Percentiles rank a stretch among this genome's conserved stretches.
These are phyloP conservation scores for Zanthoxylum bungeanum DNA, from an alignment of 345 rosid species.

Conservation along the genomic window DNA sequence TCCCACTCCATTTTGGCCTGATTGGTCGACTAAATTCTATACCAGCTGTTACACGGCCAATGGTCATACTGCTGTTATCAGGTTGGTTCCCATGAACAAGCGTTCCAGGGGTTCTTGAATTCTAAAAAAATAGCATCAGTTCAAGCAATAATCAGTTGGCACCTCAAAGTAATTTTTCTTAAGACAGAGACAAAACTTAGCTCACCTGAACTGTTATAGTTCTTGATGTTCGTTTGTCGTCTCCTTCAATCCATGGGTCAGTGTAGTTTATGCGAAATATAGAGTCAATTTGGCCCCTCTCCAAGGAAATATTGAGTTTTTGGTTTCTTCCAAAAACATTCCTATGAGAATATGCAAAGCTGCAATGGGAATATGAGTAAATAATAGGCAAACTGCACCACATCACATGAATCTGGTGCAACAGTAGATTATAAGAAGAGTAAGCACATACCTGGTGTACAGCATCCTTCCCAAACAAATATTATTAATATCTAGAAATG, in stretches of 20 bases:
- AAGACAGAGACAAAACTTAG: neutral
- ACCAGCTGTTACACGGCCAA: slow-evolving; percentile 83
- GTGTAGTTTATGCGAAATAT: slow-evolving; percentile 88
- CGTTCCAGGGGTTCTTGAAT: slow-evolving; percentile 93
- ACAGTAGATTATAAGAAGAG: neutral
- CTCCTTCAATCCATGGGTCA: slow-evolving; percentile 99
- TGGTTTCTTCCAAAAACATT: slow-evolving; percentile 94
- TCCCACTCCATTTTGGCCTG: slow-evolving; percentile 98
- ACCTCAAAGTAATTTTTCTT: neutral
- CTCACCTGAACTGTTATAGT: slow-evolving; percentile 88
- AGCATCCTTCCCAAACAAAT: neutral
- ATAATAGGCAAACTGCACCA: neutral
- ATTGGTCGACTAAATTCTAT: slow-evolving; percentile 89
- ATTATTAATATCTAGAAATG: neutral
- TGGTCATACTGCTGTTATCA: slow-evolving; percentile 60
- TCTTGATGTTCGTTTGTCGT: slow-evolving; percentile 89
- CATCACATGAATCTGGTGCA: neutral
- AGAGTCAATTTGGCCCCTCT: slow-evolving; percentile 95
- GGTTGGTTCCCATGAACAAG: slow-evolving; percentile 90
- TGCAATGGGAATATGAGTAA: slow-evolving; percentile 35
- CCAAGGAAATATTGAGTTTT: slow-evolving; percentile 83
- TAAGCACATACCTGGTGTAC: neutral
- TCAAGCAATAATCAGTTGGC: slow-evolving; percentile 16
- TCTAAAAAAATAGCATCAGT: slow-evolving; percentile 40
- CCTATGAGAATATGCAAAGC: slow-evolving; percentile 95